Percentiles rank a stretch among this genome's conserved stretches.
phyloP scores from a whole-genome alignment of 1,139 yeast species.

The Suhomyces guaymorum region DNA sequence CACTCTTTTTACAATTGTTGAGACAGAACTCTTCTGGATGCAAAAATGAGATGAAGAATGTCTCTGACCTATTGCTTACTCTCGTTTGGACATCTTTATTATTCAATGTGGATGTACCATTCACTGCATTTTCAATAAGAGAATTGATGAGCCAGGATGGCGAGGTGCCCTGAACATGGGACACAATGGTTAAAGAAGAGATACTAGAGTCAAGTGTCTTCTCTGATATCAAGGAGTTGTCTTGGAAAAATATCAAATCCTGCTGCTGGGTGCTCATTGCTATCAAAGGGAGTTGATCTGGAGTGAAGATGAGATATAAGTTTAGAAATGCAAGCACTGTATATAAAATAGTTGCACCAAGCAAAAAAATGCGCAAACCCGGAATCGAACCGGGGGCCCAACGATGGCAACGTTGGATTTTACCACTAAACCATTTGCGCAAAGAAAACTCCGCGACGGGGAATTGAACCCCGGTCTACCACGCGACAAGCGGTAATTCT shows the following conservation, averaged over 20 bases:
- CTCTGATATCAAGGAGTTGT: conserved; percentile 48
- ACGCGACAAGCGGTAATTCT: conserved; percentile 55
- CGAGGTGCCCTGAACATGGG: conserved; percentile 62
- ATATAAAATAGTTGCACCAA: no score
- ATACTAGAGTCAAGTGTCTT: conserved; percentile 21
- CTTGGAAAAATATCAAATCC: conserved; percentile 57
- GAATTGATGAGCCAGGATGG: conserved; percentile 66
- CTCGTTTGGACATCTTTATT: conserved; percentile 34
- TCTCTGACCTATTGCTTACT: conserved; percentile 28
- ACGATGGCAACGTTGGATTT: conserved; percentile 16
- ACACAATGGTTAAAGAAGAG: conserved; percentile 44
- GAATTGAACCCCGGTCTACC: conserved; percentile 73
- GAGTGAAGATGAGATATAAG: no score
- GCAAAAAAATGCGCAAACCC: conserved; percentile 15
- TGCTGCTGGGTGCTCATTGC: conserved; percentile 47
- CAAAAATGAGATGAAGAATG: conserved; percentile 44
- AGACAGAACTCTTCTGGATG: conserved; percentile 39
- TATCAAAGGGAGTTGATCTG: no score
- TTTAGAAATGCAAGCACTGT: no score
- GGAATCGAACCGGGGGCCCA: conserved; percentile 17
- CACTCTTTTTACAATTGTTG: conserved; percentile 46
- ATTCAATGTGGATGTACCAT: conserved; percentile 42
- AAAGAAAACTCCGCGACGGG: conserved; percentile 57
- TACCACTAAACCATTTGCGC: conserved; percentile 15
- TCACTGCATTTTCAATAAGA: conserved; percentile 45